A percentile compares a stretch with the other conserved stretches of the same genome.
Evolutionary conservation across 352 stramenopile genomes (phyloP).

Genomic region (Stephanocyclus meneghinianus): DNA sequence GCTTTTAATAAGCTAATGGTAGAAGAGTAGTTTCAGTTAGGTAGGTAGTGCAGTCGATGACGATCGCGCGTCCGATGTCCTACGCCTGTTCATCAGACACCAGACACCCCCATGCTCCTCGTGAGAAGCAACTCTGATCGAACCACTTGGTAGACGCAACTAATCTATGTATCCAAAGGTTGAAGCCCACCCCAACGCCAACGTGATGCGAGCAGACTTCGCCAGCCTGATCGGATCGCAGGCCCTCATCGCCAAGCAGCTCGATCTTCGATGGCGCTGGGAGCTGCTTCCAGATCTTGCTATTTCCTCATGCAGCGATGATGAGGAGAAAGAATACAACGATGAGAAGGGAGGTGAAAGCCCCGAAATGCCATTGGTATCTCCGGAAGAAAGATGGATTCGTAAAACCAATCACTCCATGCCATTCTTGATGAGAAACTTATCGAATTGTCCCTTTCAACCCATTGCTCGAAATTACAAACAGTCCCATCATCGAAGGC

Average conservation of each 20-base stretch:
- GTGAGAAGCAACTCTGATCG: not conserved
- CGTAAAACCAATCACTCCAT: conserved; percentile 34
- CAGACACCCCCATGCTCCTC: too few species aligned
- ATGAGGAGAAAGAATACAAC: not conserved
- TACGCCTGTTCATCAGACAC: too few species aligned
- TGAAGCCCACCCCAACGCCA: not conserved
- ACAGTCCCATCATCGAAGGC: not conserved
- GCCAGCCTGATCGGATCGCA: conserved; percentile 12
- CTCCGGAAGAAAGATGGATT: conserved; percentile 3
- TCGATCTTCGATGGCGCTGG: conserved; percentile 29
- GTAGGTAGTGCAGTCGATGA: too few species aligned
- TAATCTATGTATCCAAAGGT: not conserved
- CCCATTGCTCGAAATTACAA: not conserved
- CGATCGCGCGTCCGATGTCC: too few species aligned
- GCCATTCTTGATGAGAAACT: conserved; percentile 30
- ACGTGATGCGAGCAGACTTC: conserved; percentile 16
- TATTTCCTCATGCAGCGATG: not conserved
- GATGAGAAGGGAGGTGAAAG: too few species aligned
- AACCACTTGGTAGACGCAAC: not conserved
- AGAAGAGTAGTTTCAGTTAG: too few species aligned
- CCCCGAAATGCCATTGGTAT: too few species aligned
- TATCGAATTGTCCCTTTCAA: conserved; percentile 1
- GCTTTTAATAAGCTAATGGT: too few species aligned
- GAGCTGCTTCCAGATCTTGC: not conserved
- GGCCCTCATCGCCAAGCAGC: conserved; percentile 24